These are phyloP conservation scores for Hymenotorrendiella dingleyae DNA, from an alignment of 2,329 filamentous ascomycete genomes.

Conservation along the genomic window DNA sequence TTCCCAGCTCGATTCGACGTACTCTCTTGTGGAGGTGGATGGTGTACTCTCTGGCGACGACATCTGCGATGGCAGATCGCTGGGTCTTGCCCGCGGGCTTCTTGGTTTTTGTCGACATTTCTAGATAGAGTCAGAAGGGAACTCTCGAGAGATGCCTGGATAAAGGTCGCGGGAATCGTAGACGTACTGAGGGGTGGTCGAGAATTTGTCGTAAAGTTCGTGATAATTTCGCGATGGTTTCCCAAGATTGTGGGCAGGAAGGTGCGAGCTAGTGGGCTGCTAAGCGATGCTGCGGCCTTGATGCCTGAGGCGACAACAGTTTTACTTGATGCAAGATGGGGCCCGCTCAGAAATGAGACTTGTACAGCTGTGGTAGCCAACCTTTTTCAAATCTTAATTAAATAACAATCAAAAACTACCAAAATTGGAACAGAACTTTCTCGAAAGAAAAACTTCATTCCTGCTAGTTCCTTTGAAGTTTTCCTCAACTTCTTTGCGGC, in stretches of 20 bases:
- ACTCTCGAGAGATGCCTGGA: not conserved
- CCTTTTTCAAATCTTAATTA: no score
- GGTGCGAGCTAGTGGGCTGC: no score
- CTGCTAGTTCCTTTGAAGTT: no score
- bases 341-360: slow-evolving; percentile 6
- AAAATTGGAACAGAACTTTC: no score
- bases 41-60: slow-evolving; percentile 99
- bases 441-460: no score
- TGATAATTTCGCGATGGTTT: not conserved
- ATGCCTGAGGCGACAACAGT: not conserved
- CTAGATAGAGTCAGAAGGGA: slow-evolving; percentile 35
- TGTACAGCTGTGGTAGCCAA: no score
- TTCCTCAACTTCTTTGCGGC: no score
- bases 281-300: slow-evolving; percentile 4
- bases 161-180: not conserved
- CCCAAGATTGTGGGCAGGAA: no score
- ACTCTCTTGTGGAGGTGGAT: slow-evolving; percentile 99
- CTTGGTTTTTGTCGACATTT: slow-evolving; percentile 62
- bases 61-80: slow-evolving; percentile 96
- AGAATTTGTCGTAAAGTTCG: slow-evolving; percentile 10
- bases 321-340: no score
- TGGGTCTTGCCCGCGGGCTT: slow-evolving; percentile 63
- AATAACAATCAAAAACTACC: no score
- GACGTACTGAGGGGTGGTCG: slow-evolving; percentile 9
- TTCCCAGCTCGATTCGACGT: slow-evolving; percentile 43